A percentile compares a stretch with the other conserved stretches of the same genome.
Conservation (phyloP, 371 early-diverging fungal species). For the Mortierella sp. region DNA sequence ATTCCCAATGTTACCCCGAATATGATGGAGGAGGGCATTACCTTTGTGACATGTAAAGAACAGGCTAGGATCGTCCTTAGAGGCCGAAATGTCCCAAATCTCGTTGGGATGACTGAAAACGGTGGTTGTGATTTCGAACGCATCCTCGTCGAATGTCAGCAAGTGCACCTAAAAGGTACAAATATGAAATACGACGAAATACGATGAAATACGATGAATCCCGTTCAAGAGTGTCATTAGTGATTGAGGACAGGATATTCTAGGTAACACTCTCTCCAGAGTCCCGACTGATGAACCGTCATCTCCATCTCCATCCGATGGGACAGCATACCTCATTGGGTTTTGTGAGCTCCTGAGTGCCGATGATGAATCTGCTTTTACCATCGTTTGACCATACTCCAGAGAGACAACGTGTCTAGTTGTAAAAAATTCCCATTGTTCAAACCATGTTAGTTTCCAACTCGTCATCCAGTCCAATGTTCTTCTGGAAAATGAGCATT, state of each 20-base stretch:
- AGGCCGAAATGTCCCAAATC: conserved; percentile 75
- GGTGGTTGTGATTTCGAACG: conserved; percentile 66
- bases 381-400: conserved; percentile 71
- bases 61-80: conserved; percentile 66
- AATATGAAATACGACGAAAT: too few species aligned
- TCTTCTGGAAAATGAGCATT: not conserved
- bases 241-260: not conserved
- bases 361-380: conserved; percentile 78
- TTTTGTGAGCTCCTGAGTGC: conserved; percentile 70
- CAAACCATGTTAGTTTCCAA: not conserved
- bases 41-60: conserved; percentile 76
- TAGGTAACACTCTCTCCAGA: conserved; percentile 7
- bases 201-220: too few species aligned
- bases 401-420: conserved; percentile 76
- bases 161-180: conserved; percentile 33
- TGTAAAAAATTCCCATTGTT: not conserved
- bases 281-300: not conserved
- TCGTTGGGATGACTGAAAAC: conserved; percentile 78
- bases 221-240: not conserved
- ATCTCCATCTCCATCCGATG: not conserved
- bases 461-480: not conserved
- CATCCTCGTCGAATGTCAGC: conserved; percentile 45
- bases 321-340: conserved; percentile 63
- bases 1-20: not conserved
- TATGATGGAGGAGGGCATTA: conserved; percentile 15